phyloP scores from a whole-genome alignment of 2,329 filamentous ascomycete species.

The Diaporthe capsici region DNA sequence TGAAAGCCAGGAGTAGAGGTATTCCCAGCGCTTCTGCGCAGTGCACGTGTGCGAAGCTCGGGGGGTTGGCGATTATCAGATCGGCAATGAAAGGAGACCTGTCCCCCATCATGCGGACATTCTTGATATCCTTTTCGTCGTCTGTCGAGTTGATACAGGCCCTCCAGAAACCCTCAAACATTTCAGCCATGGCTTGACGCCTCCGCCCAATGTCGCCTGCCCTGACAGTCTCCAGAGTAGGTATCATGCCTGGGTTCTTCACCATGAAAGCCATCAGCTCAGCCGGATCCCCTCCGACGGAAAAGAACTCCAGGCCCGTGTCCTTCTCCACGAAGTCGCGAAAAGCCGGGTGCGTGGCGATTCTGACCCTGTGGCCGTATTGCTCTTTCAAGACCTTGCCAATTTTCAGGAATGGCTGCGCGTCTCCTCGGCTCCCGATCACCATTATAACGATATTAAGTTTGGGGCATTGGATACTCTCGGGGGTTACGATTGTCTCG shows the following conservation, averaged over 20 bases:
- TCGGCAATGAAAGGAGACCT: slow-evolving; percentile 77
- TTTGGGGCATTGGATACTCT: slow-evolving; percentile 57
- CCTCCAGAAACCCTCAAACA: slow-evolving; percentile 88
- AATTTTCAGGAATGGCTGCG: slow-evolving; percentile 84
- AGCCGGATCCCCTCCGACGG: slow-evolving; percentile 82
- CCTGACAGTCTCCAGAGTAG: slow-evolving; percentile 78
- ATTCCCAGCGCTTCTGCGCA: slow-evolving; percentile 84
- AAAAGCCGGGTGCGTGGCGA: slow-evolving; percentile 85
- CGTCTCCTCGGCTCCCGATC: slow-evolving; percentile 84
- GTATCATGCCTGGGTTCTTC: slow-evolving; percentile 85
- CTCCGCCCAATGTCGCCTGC: slow-evolving; percentile 79
- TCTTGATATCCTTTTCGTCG: slow-evolving; percentile 72
- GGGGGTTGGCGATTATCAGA: slow-evolving; percentile 89
- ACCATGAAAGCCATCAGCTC: slow-evolving; percentile 93
- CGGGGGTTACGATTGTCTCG: slow-evolving; percentile 47
- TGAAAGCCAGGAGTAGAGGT: slow-evolving; percentile 90
- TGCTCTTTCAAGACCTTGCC: slow-evolving; percentile 79
- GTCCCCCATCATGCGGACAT: slow-evolving; percentile 75
- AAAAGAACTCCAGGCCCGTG: slow-evolving; percentile 83
- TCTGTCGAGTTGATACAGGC: slow-evolving; percentile 82
- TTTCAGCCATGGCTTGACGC: slow-evolving; percentile 80
- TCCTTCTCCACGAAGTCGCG: slow-evolving; percentile 82
- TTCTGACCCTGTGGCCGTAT: slow-evolving; percentile 81
- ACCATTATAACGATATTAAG: slow-evolving; percentile 89
- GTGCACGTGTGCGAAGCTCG: slow-evolving; percentile 83